Conservation (phyloP, 2,329 filamentous ascomycete species). For the Leptographium radiaticola region DNA sequence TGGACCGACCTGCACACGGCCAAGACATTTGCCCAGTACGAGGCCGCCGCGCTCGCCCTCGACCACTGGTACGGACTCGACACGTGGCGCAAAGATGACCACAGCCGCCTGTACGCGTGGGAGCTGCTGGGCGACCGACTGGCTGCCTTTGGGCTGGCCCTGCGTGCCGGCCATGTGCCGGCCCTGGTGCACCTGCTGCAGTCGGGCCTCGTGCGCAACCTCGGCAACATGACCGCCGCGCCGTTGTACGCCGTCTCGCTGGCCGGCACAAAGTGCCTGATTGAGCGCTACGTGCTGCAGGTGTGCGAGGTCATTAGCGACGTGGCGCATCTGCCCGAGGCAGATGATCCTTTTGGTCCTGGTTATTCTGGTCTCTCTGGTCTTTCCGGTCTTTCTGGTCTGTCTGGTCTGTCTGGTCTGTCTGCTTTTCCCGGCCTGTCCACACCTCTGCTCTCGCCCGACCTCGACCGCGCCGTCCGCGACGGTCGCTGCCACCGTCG, state of each 20-base stretch:
- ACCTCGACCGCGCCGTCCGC: slow-evolving; percentile 8
- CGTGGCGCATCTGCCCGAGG: slow-evolving; percentile 52
- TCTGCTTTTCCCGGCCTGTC: too few relatives aligned
- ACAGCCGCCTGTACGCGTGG: slow-evolving; percentile 75
- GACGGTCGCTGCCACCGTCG: slow-evolving; percentile 3
- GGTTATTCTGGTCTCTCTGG: neutral
- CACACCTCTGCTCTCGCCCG: slow-evolving; percentile 4
- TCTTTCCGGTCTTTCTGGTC: neutral
- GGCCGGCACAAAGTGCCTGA: slow-evolving; percentile 77
- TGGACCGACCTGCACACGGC: slow-evolving; percentile 55
- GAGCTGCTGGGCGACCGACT: slow-evolving; percentile 68
- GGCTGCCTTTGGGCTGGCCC: slow-evolving; percentile 9
- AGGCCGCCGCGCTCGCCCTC: slow-evolving; percentile 69
- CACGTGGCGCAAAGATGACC: slow-evolving; percentile 68
- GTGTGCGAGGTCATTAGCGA: slow-evolving; percentile 71
- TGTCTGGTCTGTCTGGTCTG: neutral
- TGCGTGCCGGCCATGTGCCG: slow-evolving; percentile 47
- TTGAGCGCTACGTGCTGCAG: slow-evolving; percentile 81
- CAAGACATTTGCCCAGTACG: slow-evolving; percentile 71
- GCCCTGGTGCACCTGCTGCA: slow-evolving; percentile 67
- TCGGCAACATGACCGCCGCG: slow-evolving; percentile 79
- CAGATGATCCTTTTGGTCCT: neutral
- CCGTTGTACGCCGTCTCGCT: slow-evolving; percentile 76
- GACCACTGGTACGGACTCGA: slow-evolving; percentile 72
- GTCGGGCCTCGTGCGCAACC: slow-evolving; percentile 66